Evolutionary conservation across 371 early-diverging fungal genomes (phyloP).

Genomic region (Nematocida sp.): DNA sequence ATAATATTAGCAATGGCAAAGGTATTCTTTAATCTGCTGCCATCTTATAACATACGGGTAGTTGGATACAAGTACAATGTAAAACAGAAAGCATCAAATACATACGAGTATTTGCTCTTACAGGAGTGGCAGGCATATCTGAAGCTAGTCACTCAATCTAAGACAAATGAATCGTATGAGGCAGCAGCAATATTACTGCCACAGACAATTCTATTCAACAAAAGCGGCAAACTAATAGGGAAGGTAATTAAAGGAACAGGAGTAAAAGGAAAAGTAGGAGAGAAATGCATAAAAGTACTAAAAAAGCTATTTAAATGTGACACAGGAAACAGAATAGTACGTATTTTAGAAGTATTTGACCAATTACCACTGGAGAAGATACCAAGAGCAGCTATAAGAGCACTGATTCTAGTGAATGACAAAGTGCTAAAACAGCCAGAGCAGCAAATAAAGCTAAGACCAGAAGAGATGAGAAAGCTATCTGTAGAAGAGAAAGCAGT

Average conservation of each 20-base stretch:
- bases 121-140: constrained; percentile 40
- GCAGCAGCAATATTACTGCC: constrained; percentile 48
- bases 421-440: constrained; percentile 30
- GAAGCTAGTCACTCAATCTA: constrained; percentile 39
- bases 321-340: constrained; percentile 42
- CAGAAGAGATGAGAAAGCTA: constrained; percentile 24
- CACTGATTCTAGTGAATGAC: constrained; percentile 12
- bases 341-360: constrained; percentile 39
- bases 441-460: background rate
- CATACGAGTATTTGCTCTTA: constrained; percentile 35
- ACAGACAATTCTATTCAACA: constrained; percentile 44
- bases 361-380: constrained; percentile 30
- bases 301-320: constrained; percentile 41
- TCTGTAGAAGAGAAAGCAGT: constrained; percentile 47
- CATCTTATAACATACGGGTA: constrained; percentile 40
- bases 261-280: constrained; percentile 11
- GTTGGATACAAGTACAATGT: constrained; percentile 44
- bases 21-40: constrained; percentile 40
- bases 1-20: constrained; percentile 29
- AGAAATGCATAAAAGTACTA: constrained; percentile 15
- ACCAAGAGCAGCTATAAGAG: constrained; percentile 7
- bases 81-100: constrained; percentile 8
- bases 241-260: constrained; percentile 45
- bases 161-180: constrained; percentile 45
- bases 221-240: constrained; percentile 45